Conservation (phyloP, 2,329 filamentous ascomycete genomes). For the Fragosphaeria purpurea region DNA sequence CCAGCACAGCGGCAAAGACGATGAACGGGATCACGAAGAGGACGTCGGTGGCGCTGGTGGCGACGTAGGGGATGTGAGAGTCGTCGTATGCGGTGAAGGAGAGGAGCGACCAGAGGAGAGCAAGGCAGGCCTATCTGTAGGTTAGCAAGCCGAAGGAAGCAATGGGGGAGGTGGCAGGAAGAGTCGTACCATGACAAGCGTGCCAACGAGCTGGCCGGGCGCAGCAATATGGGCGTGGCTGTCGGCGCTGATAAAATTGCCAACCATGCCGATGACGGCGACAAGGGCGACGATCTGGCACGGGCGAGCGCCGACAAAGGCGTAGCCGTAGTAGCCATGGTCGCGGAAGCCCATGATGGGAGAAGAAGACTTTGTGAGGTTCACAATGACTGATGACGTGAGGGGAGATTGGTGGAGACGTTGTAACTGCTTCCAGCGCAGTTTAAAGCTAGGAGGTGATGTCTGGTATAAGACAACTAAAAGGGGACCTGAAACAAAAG, state of each 20-base stretch:
- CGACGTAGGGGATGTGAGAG: constrained; percentile 71
- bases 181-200: constrained; percentile 60
- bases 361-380: neutral
- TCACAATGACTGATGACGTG: too few species aligned
- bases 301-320: constrained; percentile 63
- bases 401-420: neutral
- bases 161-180: neutral
- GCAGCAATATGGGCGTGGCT: constrained; percentile 54
- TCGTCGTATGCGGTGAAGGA: constrained; percentile 22
- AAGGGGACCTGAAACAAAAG: neutral
- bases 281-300: constrained; percentile 65
- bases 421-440: constrained; percentile 1
- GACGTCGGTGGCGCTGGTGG: constrained; percentile 55
- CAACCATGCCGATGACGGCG: constrained; percentile 66
- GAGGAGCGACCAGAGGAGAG: constrained; percentile 68
- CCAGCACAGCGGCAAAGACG: constrained; percentile 66
- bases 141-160: constrained; percentile 12
- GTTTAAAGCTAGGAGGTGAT: neutral
- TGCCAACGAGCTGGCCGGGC: constrained; percentile 65
- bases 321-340: constrained; percentile 44
- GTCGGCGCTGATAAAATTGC: constrained; percentile 74
- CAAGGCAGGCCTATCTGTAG: constrained; percentile 57
- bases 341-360: constrained; percentile 16
- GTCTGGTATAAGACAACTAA: neutral
- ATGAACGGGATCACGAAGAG: constrained; percentile 67